phyloP scores from a whole-genome alignment of 2,329 filamentous ascomycete species.

The Thielaviopsis populi region DNA sequence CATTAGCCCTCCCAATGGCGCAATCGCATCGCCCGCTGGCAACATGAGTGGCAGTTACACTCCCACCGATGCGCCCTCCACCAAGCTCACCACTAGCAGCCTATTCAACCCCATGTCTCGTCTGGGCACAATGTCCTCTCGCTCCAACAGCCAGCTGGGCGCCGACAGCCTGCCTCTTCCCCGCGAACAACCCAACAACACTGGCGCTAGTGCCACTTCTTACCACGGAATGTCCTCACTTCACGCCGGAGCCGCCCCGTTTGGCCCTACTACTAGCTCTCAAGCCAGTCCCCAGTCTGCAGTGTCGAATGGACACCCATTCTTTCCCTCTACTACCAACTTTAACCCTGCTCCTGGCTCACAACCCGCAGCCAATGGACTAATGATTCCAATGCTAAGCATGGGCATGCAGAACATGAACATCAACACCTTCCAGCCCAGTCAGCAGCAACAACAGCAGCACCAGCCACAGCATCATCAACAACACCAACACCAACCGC shows the following conservation, averaged over 20 bases:
- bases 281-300: slow-evolving; percentile 13
- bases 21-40: slow-evolving; percentile 9
- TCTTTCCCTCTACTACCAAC: slow-evolving; percentile 22
- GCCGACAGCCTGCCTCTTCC: slow-evolving; percentile 4
- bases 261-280: slow-evolving; percentile 43
- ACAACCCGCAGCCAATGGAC: slow-evolving; percentile 7
- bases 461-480: slow-evolving; percentile 16
- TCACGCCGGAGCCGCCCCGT: slow-evolving; percentile 65
- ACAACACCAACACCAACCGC: too few species aligned
- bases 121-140: slow-evolving; percentile 12
- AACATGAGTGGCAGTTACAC: slow-evolving; percentile 13
- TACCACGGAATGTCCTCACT: slow-evolving; percentile 27
- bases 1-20: slow-evolving; percentile 16
- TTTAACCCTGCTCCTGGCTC: slow-evolving; percentile 22
- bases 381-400: slow-evolving; percentile 43
- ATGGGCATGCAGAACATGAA: slow-evolving; percentile 41
- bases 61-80: not conserved
- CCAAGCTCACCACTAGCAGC: not conserved
- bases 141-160: slow-evolving; percentile 10
- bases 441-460: slow-evolving; percentile 2
- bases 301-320: slow-evolving; percentile 22
- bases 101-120: slow-evolving; percentile 14
- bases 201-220: slow-evolving; percentile 22
- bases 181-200: slow-evolving; percentile 4
- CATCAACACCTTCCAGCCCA: slow-evolving; percentile 31